A percentile compares a stretch with the other conserved stretches of the same genome.
These are phyloP conservation scores for Nicotiana otophora DNA, from an alignment of 257 asterid genomes.

Conservation along the genomic window DNA sequence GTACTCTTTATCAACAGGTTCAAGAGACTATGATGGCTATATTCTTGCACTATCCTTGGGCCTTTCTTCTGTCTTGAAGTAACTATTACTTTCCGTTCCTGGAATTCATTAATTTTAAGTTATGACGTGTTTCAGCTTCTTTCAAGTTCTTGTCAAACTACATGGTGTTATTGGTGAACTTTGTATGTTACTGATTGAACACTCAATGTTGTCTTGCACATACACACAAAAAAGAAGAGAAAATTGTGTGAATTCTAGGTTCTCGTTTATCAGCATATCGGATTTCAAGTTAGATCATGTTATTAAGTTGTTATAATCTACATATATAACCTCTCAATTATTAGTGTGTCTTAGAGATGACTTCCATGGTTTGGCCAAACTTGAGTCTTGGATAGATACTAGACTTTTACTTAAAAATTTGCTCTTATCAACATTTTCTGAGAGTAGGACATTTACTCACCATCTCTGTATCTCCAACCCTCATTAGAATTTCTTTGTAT, in stretches of 20 bases:
- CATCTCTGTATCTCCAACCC: background rate
- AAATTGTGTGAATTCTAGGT: background rate
- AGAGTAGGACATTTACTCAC: background rate
- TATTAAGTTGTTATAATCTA: background rate
- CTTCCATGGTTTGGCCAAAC: background rate
- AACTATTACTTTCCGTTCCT: slow-evolving; percentile 25
- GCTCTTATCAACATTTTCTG: background rate
- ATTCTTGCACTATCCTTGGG: slow-evolving; percentile 89
- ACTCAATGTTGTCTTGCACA: background rate
- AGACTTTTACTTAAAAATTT: background rate
- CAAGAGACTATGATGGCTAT: slow-evolving; percentile 60
- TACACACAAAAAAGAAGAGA: background rate
- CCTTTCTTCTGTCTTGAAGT: slow-evolving; percentile 75
- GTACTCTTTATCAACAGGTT: slow-evolving; percentile 40
- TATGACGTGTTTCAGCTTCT: background rate
- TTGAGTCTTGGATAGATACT: background rate
- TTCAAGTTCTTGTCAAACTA: slow-evolving; percentile 6
- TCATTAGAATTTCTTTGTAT: background rate
- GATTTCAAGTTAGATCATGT: background rate
- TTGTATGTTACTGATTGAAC: background rate
- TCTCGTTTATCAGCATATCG: background rate
- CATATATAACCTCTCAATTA: background rate
- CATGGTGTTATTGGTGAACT: background rate
- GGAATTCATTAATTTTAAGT: background rate
- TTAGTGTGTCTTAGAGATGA: background rate